Evolutionary conservation across 441 rosid genomes (phyloP).

Genomic region (Adansonia madagascariensis): DNA sequence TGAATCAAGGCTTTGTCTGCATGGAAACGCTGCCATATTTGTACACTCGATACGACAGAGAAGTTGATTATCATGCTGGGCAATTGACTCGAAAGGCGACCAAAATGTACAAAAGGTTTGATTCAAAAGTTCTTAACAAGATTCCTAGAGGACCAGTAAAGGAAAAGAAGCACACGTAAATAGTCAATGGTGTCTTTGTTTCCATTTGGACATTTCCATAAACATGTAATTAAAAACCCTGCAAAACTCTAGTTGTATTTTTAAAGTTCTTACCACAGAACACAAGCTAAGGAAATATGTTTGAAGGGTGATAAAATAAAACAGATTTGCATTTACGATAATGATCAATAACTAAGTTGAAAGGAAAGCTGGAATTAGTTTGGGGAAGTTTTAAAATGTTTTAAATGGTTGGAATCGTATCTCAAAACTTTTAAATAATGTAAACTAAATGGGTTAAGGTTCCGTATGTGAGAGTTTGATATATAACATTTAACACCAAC

Average conservation of each 20-base stretch:
- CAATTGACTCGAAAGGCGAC: slow-evolving; percentile 40
- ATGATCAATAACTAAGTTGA: not conserved
- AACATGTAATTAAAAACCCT: not conserved
- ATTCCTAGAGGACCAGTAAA: slow-evolving; percentile 80
- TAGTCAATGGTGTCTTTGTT: not conserved
- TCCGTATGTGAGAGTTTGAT: too few species aligned
- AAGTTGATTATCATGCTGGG: slow-evolving; percentile 56
- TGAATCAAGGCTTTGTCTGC: slow-evolving; percentile 53
- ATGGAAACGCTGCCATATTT: slow-evolving; percentile 65
- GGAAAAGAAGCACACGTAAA: slow-evolving; percentile 47
- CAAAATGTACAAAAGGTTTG: slow-evolving; percentile 51
- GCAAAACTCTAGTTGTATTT: not conserved
- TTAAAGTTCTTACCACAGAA: not conserved
- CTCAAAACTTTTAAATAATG: too few species aligned
- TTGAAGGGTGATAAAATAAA: not conserved
- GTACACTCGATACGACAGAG: slow-evolving; percentile 58
- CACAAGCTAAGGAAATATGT: not conserved
- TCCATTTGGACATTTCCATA: not conserved
- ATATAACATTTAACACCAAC: not conserved
- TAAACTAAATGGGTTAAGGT: too few species aligned
- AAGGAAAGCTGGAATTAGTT: not conserved
- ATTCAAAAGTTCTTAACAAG: slow-evolving; percentile 67
- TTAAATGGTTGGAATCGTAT: too few species aligned
- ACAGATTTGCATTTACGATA: not conserved
- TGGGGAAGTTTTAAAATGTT: too few species aligned